A percentile compares a stretch with the other conserved stretches of the same genome.
Conservation (phyloP, 768 basidiomycete genomes). For the Roridomyces roridus region DNA sequence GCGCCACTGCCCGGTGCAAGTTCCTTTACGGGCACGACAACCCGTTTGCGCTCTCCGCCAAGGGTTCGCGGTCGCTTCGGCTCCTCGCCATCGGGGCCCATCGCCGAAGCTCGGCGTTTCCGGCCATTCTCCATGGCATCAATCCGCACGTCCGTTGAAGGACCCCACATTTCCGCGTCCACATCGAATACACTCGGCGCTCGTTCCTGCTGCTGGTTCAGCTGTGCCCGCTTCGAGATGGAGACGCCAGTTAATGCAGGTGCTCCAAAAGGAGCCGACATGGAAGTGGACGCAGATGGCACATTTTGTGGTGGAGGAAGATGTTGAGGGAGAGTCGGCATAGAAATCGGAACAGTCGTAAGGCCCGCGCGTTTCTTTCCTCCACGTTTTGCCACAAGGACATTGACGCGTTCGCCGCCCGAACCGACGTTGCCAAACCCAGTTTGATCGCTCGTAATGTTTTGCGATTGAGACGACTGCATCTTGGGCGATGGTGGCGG, state of each 20-base stretch:
- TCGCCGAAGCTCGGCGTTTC: conserved; percentile 57
- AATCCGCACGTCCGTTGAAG: conserved; percentile 37
- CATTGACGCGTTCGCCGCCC: conserved; percentile 68
- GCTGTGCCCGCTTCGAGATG: conserved; percentile 43
- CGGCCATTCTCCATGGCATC: conserved; percentile 40
- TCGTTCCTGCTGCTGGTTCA: conserved; percentile 32
- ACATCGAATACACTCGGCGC: conserved; percentile 38
- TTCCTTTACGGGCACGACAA: conserved; percentile 58
- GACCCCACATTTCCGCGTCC: conserved; percentile 55
- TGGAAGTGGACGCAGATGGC: conserved; percentile 6
- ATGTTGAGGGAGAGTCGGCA: conserved; percentile 6
- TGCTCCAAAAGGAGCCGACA: conserved; percentile 9
- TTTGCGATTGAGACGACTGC: conserved; percentile 36
- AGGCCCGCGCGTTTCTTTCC: conserved; percentile 62
- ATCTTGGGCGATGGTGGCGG: conserved; percentile 56
- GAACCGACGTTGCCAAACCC: conserved; percentile 50
- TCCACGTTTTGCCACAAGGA: conserved; percentile 76
- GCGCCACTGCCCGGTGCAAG: conserved; percentile 39
- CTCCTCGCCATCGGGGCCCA: conserved; percentile 40
- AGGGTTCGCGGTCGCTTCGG: conserved; percentile 53
- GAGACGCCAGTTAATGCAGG: conserved; percentile 30
- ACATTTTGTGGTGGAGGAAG: not conserved
- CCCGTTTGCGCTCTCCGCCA: conserved; percentile 69
- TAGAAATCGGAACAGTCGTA: conserved; percentile 33
- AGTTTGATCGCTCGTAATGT: conserved; percentile 27